phyloP scores from a whole-genome alignment of 2,329 filamentous ascomycete species.

The Eutypella sp. region DNA sequence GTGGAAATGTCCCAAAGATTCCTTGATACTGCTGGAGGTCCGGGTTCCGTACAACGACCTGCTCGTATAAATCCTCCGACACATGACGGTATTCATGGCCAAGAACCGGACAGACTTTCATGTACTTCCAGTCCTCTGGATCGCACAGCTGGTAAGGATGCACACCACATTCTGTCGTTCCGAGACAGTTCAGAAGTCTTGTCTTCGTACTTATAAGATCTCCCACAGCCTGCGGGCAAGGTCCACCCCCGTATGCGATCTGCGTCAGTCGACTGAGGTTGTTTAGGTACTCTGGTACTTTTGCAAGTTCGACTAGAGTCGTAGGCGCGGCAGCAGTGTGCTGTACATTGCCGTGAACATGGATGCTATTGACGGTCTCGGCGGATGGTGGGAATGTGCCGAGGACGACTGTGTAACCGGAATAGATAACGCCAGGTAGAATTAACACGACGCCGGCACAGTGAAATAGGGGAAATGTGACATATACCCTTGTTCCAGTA shows the following conservation, averaged over 20 bases:
- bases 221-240: slow-evolving; percentile 21
- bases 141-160: slow-evolving; percentile 15
- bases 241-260: slow-evolving; percentile 25
- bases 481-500: slow-evolving; percentile 8
- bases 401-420: slow-evolving; percentile 18
- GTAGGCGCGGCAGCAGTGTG: slow-evolving; percentile 10
- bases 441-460: slow-evolving; percentile 8
- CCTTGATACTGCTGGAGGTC: slow-evolving; percentile 23
- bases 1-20: slow-evolving; percentile 37
- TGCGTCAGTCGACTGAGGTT: slow-evolving; percentile 17
- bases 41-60: slow-evolving; percentile 25
- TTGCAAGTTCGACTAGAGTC: slow-evolving; percentile 16
- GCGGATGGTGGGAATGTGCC: slow-evolving; percentile 20
- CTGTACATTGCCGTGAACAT: slow-evolving; percentile 14
- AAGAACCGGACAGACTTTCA: slow-evolving; percentile 22
- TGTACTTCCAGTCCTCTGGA: slow-evolving; percentile 26
- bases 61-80: slow-evolving; percentile 26
- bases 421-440: slow-evolving; percentile 16
- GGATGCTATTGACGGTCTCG: slow-evolving; percentile 7
- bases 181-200: slow-evolving; percentile 20
- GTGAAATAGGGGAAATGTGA: slow-evolving; percentile 15
- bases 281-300: slow-evolving; percentile 14
- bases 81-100: slow-evolving; percentile 15
- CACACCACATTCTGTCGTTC: slow-evolving; percentile 26
- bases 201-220: slow-evolving; percentile 24